Evolutionary conservation across 805 yeast genomes (phyloP), one percentile per base, ranked within the genome.

Genomic region (Hyphopichia homilentoma): DNA sequence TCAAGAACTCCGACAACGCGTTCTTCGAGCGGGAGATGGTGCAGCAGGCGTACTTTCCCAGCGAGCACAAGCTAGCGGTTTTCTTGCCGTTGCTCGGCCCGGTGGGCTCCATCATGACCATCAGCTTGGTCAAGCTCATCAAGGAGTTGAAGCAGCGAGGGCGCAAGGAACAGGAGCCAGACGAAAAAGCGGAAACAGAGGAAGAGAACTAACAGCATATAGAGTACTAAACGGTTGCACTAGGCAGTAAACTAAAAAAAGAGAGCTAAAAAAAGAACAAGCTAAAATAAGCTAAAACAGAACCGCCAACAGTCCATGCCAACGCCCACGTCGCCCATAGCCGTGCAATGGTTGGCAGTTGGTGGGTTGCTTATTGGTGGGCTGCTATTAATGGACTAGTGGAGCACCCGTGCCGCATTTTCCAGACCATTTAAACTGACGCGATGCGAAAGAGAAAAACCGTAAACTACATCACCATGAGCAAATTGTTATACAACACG

Each of bases 1-100:
- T 79, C 26, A 49, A 61, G 9, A 59, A 70, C 28, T 83, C 96
- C 0, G 73, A 79, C 43, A 66, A 66, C 28, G 97, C 97, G 0
- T 90, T 90, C 48, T 90, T 90, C 55, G 95, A 90, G 45, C 84
- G 85, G 46, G 89, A 83, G 54, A 90, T 93, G 96, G 86, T 93
- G 18, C 95, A 87, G 49, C 97, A 90, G 52, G 86, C 83, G 35
- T 88, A 84, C 56, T 87, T 89, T 67, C 97, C 98, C 0, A 90
- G 84, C 42, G 97, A 90, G 55, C 98, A 90, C 53, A 89, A 86
- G 55, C 69, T 93, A 49, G 97, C 98, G 0, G 95, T 93, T 1
- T 93, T 88, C 45, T 65, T 87, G 50, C 98, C 98, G 0, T 62
- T 90, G 27, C 55, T 89, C 21, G 97, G 97, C 0, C 98, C 98